These are phyloP conservation scores for Phytopythium kandeliae DNA, from an alignment of 352 stramenopile species.

Conservation along the genomic window DNA sequence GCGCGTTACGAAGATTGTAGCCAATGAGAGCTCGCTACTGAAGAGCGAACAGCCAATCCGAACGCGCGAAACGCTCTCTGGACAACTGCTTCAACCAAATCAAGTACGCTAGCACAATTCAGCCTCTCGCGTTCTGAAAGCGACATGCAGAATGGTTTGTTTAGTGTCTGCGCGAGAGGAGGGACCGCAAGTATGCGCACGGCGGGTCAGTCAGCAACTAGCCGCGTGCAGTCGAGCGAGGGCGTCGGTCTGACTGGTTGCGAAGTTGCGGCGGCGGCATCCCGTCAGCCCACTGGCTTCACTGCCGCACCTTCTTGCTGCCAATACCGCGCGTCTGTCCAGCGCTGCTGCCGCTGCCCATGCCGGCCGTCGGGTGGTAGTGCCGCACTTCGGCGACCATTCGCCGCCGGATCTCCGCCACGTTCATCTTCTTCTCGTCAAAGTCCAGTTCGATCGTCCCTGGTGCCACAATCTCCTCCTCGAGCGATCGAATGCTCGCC, in stretches of 20 bases:
- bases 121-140: too few species aligned
- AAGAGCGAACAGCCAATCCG: not conserved
- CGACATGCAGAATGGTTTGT: too few species aligned
- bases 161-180: too few species aligned
- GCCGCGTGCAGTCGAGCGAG: too few species aligned
- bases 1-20: not conserved
- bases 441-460: conserved; percentile 80
- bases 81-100: not conserved
- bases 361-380: conserved; percentile 53
- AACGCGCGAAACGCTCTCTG: not conserved
- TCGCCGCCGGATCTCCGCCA: conserved; percentile 72
- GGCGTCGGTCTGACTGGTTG: too few species aligned
- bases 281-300: conserved; percentile 2
- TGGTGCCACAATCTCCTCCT: conserved; percentile 84
- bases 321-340: conserved; percentile 12
- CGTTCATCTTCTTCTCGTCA: conserved; percentile 81
- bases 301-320: conserved; percentile 34
- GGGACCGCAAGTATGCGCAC: too few species aligned
- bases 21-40: not conserved
- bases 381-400: conserved; percentile 77
- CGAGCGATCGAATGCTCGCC: conserved; percentile 76
- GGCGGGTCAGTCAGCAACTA: too few species aligned
- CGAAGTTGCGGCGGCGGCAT: too few species aligned
- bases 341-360: conserved; percentile 6
- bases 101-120: too few species aligned